Base-by-base conservation (phyloP, 768 basidiomycete genomes). In the Butyriboletus loyo region DNA sequence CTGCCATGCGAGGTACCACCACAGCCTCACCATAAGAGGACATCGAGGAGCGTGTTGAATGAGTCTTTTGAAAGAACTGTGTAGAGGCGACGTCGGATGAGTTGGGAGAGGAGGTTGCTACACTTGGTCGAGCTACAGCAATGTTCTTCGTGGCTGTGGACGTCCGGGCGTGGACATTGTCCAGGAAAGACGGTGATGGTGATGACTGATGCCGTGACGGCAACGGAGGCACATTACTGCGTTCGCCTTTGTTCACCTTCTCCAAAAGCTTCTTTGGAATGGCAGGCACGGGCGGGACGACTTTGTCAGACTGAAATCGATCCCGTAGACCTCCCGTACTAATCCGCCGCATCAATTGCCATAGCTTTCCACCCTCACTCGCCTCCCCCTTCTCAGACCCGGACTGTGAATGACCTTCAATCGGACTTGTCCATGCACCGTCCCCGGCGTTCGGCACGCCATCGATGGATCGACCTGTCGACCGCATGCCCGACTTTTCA, bases 301-400 rank as follows among this genome's bases (percentile, higher is more conserved):
- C 51, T 11, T 62, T 57, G 25, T 59, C 57, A 13, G 52, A 48
- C 27, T 50, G 52, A 35, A 55, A 63, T 58, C 76, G 81, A 17
- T 87, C 86, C 50, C 83, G 77, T 38, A 87, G 66, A 9, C 76
- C 82, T 8, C 84, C 82, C 0, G 81, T 77, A 54, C 85, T 87
- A 54, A 89, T 80, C 36, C 84, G 76, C 66, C 86, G 87, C 75
- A 89, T 76, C 46, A 89, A 63, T 66, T 77, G 84, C 85, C 85
- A 87, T 2, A 87, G 66, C 59, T 75, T 82, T 44, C 73, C 74
- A 7, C 76, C 72, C 6, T 75, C 71, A 6, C 42, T 41, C 14
- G 32, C 45, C 1, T 53, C 56, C 21, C 17, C 48, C n/a, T 55
- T 57, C 8, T 60, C 64, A 39, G 59, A 48, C n/a, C 35, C 50